Percentiles rank a stretch among this genome's conserved stretches.
Conservation (phyloP, 495 filamentous ascomycete species). For the Penicillium parvum region DNA sequence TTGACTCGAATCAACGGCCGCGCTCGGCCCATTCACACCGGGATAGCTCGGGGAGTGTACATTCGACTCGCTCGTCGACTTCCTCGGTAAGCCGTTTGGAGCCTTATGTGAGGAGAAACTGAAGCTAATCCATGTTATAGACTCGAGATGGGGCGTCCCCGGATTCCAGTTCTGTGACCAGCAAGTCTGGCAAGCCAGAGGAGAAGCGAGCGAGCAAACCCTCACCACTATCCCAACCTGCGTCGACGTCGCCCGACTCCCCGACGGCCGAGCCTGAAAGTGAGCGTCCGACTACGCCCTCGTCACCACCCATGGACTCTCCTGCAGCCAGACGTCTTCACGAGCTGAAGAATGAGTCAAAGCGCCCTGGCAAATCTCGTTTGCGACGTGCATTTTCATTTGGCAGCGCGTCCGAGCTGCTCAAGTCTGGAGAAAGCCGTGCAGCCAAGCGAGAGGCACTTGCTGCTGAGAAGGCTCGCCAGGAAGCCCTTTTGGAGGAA, state of each 20-base stretch:
- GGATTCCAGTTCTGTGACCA: slow-evolving; percentile 10
- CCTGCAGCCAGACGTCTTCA: slow-evolving; percentile 75
- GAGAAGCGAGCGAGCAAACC: slow-evolving; percentile 66
- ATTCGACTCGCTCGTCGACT: slow-evolving; percentile 46
- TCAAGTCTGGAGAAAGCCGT: slow-evolving; percentile 68
- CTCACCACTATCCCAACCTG: slow-evolving; percentile 84
- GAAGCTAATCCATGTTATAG: slow-evolving; percentile 9
- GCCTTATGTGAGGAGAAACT: too few relatives aligned
- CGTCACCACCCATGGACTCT: slow-evolving; percentile 43
- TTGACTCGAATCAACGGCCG: slow-evolving; percentile 38
- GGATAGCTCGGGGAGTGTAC: slow-evolving; percentile 54
- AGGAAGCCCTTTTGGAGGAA: slow-evolving; percentile 65
- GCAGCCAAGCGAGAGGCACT: slow-evolving; percentile 47
- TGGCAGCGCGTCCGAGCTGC: slow-evolving; percentile 88
- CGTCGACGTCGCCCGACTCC: slow-evolving; percentile 41
- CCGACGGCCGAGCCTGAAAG: slow-evolving; percentile 28
- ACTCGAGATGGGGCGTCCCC: slow-evolving; percentile 15
- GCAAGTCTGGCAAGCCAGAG: slow-evolving; percentile 22
- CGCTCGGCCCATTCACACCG: slow-evolving; percentile 54
- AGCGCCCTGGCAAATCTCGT: slow-evolving; percentile 77
- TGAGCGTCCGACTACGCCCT: slow-evolving; percentile 26
- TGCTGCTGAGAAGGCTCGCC: slow-evolving; percentile 62
- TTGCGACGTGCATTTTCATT: slow-evolving; percentile 94
- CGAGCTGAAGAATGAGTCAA: slow-evolving; percentile 69
- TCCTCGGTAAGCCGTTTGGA: slow-evolving; percentile 55